A percentile compares a stretch with the other conserved stretches of the same genome.
Conservation (phyloP, 139 green algal species). For the Ostreobium quekettii region DNA sequence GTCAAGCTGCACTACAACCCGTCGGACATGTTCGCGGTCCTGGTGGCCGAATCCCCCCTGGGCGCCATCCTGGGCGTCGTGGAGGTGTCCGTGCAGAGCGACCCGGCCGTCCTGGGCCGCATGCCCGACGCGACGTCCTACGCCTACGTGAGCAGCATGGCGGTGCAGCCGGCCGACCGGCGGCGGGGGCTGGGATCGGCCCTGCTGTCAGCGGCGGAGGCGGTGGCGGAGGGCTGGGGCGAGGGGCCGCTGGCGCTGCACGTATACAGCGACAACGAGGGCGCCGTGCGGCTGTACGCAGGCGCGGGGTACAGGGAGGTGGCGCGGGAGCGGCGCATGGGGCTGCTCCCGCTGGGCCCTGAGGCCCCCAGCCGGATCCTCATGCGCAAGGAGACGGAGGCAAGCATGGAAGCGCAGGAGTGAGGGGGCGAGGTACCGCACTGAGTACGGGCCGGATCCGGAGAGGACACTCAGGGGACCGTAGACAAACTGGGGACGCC, state of each 20-base stretch:
- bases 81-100: conserved; percentile 21
- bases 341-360: no score
- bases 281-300: conserved; percentile 24
- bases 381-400: no score
- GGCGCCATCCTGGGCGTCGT: conserved; percentile 20
- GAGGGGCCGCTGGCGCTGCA: conserved; percentile 27
- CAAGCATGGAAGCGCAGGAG: no score
- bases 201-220: conserved; percentile 29
- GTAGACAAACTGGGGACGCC: no score
- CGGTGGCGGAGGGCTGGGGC: conserved; percentile 22
- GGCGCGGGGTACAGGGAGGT: conserved; percentile 14
- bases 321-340: no score
- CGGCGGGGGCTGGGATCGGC: conserved; percentile 21
- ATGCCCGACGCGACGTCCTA: conserved; percentile 4
- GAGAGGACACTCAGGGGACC: no score
- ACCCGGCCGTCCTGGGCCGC: conserved; percentile 12
- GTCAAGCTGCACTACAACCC: conserved; percentile 6
- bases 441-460: no score
- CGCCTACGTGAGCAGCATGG: conserved; percentile 36
- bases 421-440: no score
- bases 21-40: conserved; percentile 21
- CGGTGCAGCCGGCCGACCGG: conserved; percentile 17
- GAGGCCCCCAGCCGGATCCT: no score
- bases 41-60: conserved; percentile 21
- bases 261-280: conserved; percentile 23